Conservation (phyloP, 352 stramenopile genomes). For the Phytopythium aichiense region DNA sequence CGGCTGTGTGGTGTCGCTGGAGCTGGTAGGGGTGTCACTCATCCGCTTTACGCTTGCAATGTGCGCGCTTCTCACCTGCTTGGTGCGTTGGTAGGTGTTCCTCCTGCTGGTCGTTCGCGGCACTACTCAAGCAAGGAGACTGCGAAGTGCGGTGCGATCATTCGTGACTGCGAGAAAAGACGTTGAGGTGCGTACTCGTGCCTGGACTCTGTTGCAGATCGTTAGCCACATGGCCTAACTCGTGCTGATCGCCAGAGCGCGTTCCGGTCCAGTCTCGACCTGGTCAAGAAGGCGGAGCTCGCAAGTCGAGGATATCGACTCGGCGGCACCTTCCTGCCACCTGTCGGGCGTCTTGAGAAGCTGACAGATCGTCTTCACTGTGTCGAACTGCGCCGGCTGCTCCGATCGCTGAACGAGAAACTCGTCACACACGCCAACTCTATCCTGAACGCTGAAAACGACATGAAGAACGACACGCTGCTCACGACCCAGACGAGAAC, state of each 20-base stretch:
- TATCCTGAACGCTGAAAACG: not conserved
- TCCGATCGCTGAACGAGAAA: slow-evolving; percentile 46
- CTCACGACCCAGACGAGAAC: not conserved
- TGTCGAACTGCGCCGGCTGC: slow-evolving; percentile 25
- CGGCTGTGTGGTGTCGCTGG: not conserved
- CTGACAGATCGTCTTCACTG: slow-evolving; percentile 27
- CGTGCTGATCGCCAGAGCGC: slow-evolving; percentile 4
- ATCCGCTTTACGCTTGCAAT: too few relatives aligned
- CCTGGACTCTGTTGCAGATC: not conserved
- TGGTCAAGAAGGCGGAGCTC: slow-evolving; percentile 61
- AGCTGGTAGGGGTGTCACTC: not conserved
- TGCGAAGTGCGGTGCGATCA: not conserved
- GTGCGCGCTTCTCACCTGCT: not conserved
- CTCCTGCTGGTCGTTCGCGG: not conserved
- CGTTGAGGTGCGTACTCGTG: not conserved
- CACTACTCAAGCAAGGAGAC: not conserved
- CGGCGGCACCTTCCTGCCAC: slow-evolving; percentile 35
- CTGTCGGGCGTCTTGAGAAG: slow-evolving; percentile 47
- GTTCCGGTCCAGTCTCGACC: slow-evolving; percentile 30
- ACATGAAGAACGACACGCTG: not conserved
- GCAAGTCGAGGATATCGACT: slow-evolving; percentile 50
- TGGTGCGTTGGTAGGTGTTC: not conserved
- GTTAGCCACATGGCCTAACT: not conserved
- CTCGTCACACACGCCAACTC: slow-evolving; percentile 15
- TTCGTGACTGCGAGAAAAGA: not conserved